phyloP scores from a whole-genome alignment of 768 basidiomycete genomes.

The Boletus insuetus region DNA sequence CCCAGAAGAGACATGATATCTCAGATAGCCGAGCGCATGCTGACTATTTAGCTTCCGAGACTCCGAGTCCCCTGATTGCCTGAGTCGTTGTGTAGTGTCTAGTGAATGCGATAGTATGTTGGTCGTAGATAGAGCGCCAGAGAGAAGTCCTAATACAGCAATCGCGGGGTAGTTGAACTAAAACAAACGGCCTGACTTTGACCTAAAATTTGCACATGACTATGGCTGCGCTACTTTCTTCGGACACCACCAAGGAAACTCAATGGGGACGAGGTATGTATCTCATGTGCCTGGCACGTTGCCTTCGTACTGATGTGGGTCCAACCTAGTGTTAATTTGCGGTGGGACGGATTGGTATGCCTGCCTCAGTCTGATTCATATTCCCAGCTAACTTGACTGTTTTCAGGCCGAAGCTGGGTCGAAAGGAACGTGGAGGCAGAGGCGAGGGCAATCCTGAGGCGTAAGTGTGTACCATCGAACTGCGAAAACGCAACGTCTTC shows the following conservation, averaged over 20 bases:
- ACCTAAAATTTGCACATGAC: conserved; percentile 28
- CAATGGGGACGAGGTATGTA: conserved; percentile 45
- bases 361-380: neutral
- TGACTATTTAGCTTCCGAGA: neutral
- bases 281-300: conserved; percentile 8
- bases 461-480: conserved; percentile 17
- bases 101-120: neutral
- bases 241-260: conserved; percentile 27
- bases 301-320: conserved; percentile 13
- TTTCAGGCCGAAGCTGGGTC: conserved; percentile 69
- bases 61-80: neutral
- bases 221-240: conserved; percentile 29
- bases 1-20: conserved; percentile 12
- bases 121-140: conserved; percentile 32
- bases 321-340: conserved; percentile 66
- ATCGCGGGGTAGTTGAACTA: conserved; percentile 16
- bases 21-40: neutral
- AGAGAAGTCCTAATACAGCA: conserved; percentile 31
- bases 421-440: conserved; percentile 62
- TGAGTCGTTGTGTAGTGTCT: conserved; percentile 1
- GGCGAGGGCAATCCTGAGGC: conserved; percentile 41
- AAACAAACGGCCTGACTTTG: conserved; percentile 18
- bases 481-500: conserved; percentile 4
- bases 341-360: conserved; percentile 86
- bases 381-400: conserved; percentile 9